Conservation (phyloP, 2,329 filamentous ascomycete species). For the Clonostachys byssicola region DNA sequence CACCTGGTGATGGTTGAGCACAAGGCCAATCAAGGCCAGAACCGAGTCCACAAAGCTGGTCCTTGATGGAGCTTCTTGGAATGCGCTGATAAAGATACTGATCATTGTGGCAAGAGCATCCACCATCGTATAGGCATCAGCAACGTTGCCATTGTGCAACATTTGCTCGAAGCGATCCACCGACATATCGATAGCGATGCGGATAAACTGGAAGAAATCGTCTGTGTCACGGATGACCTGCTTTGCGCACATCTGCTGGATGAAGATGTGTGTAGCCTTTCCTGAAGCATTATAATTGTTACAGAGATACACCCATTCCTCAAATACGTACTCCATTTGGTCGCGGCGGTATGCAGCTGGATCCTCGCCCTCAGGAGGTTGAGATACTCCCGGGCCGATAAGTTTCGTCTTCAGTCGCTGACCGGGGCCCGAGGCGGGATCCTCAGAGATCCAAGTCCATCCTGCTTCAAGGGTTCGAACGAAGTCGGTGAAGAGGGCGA, state of each 20-base stretch:
- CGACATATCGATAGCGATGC: constrained; percentile 75
- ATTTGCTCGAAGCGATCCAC: constrained; percentile 74
- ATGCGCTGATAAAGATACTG: constrained; percentile 44
- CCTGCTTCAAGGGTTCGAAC: constrained; percentile 76
- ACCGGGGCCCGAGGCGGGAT: constrained; percentile 59
- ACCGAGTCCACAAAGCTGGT: constrained; percentile 73
- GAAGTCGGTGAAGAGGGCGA: constrained; percentile 81
- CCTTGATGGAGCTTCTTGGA: constrained; percentile 36
- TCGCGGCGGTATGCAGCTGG: constrained; percentile 56
- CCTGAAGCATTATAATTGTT: constrained; percentile 74
- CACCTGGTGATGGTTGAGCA: constrained; percentile 82
- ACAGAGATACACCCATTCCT: constrained; percentile 86
- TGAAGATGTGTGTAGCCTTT: constrained; percentile 69
- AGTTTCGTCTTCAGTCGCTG: constrained; percentile 68
- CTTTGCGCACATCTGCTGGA: constrained; percentile 76
- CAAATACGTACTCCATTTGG: constrained; percentile 91
- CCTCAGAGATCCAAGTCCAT: constrained; percentile 75
- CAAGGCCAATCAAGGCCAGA: constrained; percentile 70
- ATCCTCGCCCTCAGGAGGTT: constrained; percentile 40
- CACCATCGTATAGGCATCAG: constrained; percentile 54
- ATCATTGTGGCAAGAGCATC: constrained; percentile 84
- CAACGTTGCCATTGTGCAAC: constrained; percentile 54
- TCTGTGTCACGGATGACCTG: constrained; percentile 71
- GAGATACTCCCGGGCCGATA: constrained; percentile 31
- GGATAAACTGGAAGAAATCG: constrained; percentile 75